Conservation (phyloP, 371 early-diverging fungal species). For the Blakeslea trispora region DNA sequence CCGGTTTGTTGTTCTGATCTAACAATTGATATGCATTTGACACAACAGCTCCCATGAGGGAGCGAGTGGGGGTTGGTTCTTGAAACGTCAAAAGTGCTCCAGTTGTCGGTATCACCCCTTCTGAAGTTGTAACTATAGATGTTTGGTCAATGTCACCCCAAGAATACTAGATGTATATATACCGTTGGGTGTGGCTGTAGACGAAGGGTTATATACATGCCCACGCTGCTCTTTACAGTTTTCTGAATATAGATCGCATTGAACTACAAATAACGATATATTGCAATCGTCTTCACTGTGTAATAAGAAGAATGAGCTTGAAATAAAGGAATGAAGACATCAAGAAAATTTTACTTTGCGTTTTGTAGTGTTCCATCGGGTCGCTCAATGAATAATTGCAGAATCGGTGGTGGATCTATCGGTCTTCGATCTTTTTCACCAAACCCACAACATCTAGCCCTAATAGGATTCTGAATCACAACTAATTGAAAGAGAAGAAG, state of each 20-base stretch:
- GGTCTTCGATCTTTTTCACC: conserved; percentile 40
- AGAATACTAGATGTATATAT: too few species aligned
- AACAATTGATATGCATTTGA: conserved; percentile 52
- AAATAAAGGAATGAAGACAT: background rate
- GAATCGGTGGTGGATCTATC: conserved; percentile 38
- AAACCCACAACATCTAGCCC: conserved; percentile 65
- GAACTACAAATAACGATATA: conserved; percentile 27
- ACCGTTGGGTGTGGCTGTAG: conserved; percentile 9
- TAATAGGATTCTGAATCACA: conserved; percentile 59
- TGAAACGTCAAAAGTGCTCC: conserved; percentile 23
- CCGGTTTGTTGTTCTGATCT: conserved; percentile 47
- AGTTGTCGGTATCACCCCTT: conserved; percentile 6
- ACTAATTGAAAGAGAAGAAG: conserved; percentile 11
- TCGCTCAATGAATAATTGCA: conserved; percentile 36
- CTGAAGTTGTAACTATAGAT: background rate
- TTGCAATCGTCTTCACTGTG: conserved; percentile 21
- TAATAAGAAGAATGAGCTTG: background rate
- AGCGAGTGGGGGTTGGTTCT: conserved; percentile 46
- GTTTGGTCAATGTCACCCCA: too few species aligned
- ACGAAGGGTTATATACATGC: conserved; percentile 36
- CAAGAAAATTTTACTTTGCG: conserved; percentile 23
- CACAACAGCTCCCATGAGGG: conserved; percentile 59
- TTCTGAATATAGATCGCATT: conserved; percentile 34
- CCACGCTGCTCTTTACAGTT: conserved; percentile 25
- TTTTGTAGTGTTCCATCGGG: conserved; percentile 31